These are phyloP conservation scores for Sphaceloma murrayae DNA, from an alignment of 2,329 filamentous ascomycete genomes.

Conservation along the genomic window DNA sequence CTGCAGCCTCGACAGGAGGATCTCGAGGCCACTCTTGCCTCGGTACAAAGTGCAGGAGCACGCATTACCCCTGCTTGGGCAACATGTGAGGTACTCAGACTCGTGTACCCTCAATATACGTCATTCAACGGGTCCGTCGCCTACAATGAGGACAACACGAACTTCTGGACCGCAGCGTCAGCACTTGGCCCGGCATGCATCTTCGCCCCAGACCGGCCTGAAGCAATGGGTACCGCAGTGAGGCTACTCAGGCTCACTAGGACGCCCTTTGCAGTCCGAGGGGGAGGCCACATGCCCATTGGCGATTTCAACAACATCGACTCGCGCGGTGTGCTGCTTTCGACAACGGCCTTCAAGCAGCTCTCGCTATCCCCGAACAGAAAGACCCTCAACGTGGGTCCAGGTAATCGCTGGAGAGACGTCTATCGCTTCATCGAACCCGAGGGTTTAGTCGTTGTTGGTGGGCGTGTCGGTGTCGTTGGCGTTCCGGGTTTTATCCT, in stretches of 20 bases:
- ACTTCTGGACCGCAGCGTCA: constrained; percentile 10
- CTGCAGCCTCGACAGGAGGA: constrained; percentile 3
- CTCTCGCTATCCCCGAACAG: background rate
- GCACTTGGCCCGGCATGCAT: constrained; percentile 10
- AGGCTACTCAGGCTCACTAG: background rate
- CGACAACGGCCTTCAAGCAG: background rate
- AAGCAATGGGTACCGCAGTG: constrained; percentile 4
- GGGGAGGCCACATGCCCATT: constrained; percentile 10
- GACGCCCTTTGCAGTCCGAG: constrained; percentile 3
- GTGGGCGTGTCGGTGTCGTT: constrained; percentile 3
- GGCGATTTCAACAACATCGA: constrained; percentile 7
- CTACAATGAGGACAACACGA: constrained; percentile 7
- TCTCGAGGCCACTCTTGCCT: background rate
- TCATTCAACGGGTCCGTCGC: constrained; percentile 9
- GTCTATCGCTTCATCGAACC: constrained; percentile 5
- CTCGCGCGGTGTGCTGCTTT: background rate
- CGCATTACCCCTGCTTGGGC: constrained; percentile 1
- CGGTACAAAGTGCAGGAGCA: constrained; percentile 1
- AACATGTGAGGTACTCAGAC: constrained; percentile 8
- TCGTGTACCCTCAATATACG: background rate
- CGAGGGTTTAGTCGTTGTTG: constrained; percentile 2
- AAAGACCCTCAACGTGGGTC: constrained; percentile 1
- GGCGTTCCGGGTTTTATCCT: constrained; percentile 15
- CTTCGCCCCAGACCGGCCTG: constrained; percentile 6
- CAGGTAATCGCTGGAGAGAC: constrained; percentile 6